Evolutionary conservation across 2,329 filamentous ascomycete genomes (phyloP).

Genomic region (Nemania abortiva): DNA sequence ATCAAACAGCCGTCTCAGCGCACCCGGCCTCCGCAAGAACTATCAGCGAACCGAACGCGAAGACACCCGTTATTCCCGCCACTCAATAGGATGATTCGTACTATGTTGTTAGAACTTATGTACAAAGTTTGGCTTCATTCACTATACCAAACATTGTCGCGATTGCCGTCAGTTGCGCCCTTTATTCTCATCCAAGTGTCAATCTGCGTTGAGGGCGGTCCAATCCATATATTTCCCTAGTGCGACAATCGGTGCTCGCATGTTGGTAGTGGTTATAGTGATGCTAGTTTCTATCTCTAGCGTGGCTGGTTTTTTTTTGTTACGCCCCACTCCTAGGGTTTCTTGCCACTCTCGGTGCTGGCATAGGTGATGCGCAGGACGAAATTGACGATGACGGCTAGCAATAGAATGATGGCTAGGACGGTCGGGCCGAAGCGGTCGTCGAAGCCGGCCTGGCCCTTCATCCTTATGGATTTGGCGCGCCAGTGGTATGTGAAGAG

Average conservation of each 20-base stretch:
- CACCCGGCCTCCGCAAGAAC: conserved; percentile 8
- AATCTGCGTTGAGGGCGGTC: not conserved
- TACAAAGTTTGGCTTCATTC: conserved; percentile 30
- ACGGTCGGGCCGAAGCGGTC: conserved; percentile 95
- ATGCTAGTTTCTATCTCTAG: not conserved
- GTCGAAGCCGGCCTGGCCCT: conserved; percentile 95
- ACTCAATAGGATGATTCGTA: conserved; percentile 24
- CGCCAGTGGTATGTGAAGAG: conserved; percentile 97
- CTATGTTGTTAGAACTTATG: conserved; percentile 31
- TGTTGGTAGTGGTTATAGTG: not conserved
- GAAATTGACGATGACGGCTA: conserved; percentile 97
- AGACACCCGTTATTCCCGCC: conserved; percentile 36
- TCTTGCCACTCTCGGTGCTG: conserved; percentile 52
- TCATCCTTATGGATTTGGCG: conserved; percentile 88
- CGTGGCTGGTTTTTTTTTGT: not conserved
- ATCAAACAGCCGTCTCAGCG: conserved; percentile 20
- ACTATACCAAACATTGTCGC: conserved; percentile 1
- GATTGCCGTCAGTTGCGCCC: not conserved
- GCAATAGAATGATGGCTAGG: conserved; percentile 84
- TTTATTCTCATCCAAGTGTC: not conserved
- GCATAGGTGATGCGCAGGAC: conserved; percentile 77
- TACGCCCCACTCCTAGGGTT: conserved; percentile 41
- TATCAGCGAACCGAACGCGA: conserved; percentile 30
- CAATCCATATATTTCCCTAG: conserved; percentile 1
- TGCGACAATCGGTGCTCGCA: not conserved